phyloP scores from a whole-genome alignment of 1,284 basidiomycete genomes.

The Spongiforma sp. region DNA sequence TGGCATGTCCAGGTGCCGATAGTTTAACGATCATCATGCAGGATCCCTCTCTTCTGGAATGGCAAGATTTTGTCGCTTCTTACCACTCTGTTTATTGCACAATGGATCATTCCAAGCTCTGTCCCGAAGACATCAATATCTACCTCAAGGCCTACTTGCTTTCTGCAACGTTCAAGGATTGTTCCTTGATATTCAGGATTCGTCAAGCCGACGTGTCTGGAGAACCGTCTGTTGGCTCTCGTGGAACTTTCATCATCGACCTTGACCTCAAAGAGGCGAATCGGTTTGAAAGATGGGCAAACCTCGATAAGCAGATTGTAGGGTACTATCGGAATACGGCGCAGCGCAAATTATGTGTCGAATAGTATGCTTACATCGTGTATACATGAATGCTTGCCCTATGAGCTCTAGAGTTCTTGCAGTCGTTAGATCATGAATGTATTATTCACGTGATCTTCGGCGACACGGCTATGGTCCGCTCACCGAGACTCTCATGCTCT shows the following conservation, averaged over 20 bases:
- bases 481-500: no score
- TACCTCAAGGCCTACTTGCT: conserved; percentile 80
- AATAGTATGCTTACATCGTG: conserved; percentile 22
- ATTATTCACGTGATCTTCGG: conserved; percentile 23
- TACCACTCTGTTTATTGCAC: conserved; percentile 48
- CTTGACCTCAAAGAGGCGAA: conserved; percentile 82
- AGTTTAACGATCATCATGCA: conserved; percentile 10
- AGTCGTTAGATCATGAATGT: neutral
- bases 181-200: conserved; percentile 80
- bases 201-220: conserved; percentile 23
- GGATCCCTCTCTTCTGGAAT: conserved; percentile 62
- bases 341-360: conserved; percentile 46
- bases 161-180: conserved; percentile 96
- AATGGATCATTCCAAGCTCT: conserved; percentile 45
- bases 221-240: conserved; percentile 12
- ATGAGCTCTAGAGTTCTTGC: no score
- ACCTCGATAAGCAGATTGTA: conserved; percentile 76
- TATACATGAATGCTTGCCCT: no score
- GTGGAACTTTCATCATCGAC: conserved; percentile 77
- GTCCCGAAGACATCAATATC: conserved; percentile 54
- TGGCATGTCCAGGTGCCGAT: conserved; percentile 16
- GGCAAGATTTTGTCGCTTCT: conserved; percentile 59
- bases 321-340: conserved; percentile 43
- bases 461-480: conserved; percentile 27
- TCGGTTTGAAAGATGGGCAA: conserved; percentile 73